A percentile compares a stretch with the other conserved stretches of the same genome.
Conservation (phyloP, 352 stramenopile genomes). For the Blastocystis sp. region DNA sequence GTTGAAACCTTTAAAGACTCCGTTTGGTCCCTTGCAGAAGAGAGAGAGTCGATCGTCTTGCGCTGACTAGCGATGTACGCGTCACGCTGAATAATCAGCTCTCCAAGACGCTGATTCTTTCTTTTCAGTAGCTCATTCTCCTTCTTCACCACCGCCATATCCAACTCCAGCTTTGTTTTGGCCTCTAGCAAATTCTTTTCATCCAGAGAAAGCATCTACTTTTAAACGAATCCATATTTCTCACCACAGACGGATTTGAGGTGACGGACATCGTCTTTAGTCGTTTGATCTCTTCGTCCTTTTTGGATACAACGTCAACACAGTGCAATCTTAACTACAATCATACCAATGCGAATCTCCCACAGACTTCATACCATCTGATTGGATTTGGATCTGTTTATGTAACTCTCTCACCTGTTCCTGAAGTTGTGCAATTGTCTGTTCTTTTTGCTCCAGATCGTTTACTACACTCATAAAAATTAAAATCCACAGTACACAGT, state of each 20-base stretch:
- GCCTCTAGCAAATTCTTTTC: slow-evolving; percentile 6
- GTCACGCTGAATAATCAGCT: slow-evolving; percentile 7
- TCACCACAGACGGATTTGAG: neutral
- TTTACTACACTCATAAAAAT: neutral
- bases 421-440: neutral
- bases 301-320: neutral
- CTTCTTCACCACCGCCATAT: neutral
- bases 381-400: neutral
- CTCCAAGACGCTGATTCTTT: slow-evolving; percentile 18
- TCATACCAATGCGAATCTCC: neutral
- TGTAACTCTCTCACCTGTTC: neutral
- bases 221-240: neutral
- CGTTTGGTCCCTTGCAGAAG: neutral
- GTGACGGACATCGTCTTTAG: neutral
- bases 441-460: neutral
- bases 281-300: neutral
- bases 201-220: neutral
- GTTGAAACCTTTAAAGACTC: neutral
- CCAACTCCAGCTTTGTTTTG: slow-evolving; percentile 29
- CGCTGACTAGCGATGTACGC: neutral
- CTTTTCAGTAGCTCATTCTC: neutral
- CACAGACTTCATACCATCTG: neutral
- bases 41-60: neutral
- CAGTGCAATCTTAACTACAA: neutral
- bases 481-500: neutral